phyloP scores from a whole-genome alignment of 164 flowering plant genomes.

The Paratinospora sagittata region DNA sequence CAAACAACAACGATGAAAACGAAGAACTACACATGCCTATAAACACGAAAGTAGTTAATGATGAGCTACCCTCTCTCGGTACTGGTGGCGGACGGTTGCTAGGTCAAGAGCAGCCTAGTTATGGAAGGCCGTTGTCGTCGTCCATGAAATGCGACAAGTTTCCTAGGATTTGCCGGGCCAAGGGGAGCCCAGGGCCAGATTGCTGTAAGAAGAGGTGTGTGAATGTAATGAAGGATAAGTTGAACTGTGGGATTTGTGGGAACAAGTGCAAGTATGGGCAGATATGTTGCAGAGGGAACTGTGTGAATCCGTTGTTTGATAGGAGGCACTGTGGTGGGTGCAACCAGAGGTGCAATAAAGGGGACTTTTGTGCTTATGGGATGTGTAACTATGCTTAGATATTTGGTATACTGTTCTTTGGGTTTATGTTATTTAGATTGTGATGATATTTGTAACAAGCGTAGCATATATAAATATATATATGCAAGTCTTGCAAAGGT shows the following conservation, averaged over 20 bases:
- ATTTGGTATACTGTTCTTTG: too few species aligned
- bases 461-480: too few species aligned
- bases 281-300: constrained; percentile 13
- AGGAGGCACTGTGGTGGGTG: constrained; percentile 11
- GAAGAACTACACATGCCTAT: not conserved
- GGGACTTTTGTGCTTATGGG: constrained; percentile 7
- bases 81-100: not conserved
- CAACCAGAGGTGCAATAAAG: constrained; percentile 9
- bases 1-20: not conserved
- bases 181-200: constrained; percentile 8
- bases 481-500: too few species aligned
- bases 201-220: constrained; percentile 16
- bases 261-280: constrained; percentile 3
- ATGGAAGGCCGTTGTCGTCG: too few species aligned
- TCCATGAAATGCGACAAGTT: constrained; percentile 1
- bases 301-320: constrained; percentile 9
- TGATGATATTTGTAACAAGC: too few species aligned
- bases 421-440: too few species aligned
- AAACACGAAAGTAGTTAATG: too few species aligned
- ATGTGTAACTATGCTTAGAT: constrained; percentile 13
- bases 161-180: constrained; percentile 3
- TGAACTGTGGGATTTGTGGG: constrained; percentile 18
- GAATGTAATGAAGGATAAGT: constrained; percentile 4
- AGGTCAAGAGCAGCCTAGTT: not conserved
- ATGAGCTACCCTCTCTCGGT: too few species aligned